Percentiles rank a stretch among this genome's conserved stretches.
phyloP scores from a whole-genome alignment of 208 protist genomes.

The Leishmania major region DNA sequence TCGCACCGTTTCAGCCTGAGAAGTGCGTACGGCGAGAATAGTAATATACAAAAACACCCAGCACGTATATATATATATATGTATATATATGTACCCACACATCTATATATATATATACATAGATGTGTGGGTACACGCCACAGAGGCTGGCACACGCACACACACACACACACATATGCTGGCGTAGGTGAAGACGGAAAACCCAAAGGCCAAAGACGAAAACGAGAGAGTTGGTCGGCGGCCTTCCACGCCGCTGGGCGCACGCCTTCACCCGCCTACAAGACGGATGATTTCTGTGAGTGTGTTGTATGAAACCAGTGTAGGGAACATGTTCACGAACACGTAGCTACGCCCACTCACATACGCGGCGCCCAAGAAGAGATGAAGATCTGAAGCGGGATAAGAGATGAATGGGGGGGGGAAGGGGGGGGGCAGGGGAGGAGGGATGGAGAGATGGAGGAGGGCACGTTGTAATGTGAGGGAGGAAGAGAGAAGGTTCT shows the following conservation, averaged over 20 bases:
- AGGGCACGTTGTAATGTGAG: background rate
- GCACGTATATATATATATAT: too few relatives aligned
- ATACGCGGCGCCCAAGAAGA: background rate
- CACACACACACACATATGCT: background rate
- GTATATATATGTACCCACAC: too few relatives aligned
- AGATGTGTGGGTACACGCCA: too few relatives aligned
- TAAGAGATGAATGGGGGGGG: background rate
- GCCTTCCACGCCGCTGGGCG: too few relatives aligned
- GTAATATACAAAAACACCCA: too few relatives aligned
- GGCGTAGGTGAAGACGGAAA: background rate
- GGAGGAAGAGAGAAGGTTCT: background rate
- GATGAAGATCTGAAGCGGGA: background rate
- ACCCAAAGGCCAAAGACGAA: background rate
- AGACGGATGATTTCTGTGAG: background rate
- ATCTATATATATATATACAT: too few relatives aligned
- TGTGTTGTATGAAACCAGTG: background rate
- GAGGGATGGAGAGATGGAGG: background rate
- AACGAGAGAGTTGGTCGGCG: background rate
- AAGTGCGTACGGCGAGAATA: too few relatives aligned
- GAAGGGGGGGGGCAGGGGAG: background rate
- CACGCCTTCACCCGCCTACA: background rate
- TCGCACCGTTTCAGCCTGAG: too few relatives aligned
- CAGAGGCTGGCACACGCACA: background rate
- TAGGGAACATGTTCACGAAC: background rate
- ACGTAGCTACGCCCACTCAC: background rate